These are phyloP conservation scores for Podospora conica DNA, from an alignment of 495 filamentous ascomycete species.

Conservation along the genomic window DNA sequence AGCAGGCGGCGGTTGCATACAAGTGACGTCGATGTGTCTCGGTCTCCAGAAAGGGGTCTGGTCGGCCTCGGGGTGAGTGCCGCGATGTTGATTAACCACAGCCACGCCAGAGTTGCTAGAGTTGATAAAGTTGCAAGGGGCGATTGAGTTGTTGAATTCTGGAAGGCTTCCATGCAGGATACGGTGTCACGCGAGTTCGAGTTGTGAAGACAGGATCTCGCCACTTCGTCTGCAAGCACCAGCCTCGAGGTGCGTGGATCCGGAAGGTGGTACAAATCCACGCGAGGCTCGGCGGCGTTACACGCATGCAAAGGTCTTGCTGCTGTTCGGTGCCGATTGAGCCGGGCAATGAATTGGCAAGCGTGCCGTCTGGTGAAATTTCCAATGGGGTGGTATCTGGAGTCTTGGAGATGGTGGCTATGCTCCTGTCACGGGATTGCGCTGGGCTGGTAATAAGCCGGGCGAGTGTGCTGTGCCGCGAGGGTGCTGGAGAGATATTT, in stretches of 20 bases:
- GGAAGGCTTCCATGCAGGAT: constrained; percentile 5
- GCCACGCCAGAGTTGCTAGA: neutral
- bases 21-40: neutral
- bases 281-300: neutral
- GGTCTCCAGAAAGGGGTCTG: neutral
- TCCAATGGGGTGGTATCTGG: too few species aligned
- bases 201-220: neutral
- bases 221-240: neutral
- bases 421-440: neutral
- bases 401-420: neutral
- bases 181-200: neutral
- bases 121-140: neutral
- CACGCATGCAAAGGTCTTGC: neutral
- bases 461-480: neutral
- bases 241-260: neutral
- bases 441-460: neutral
- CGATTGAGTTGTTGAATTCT: neutral
- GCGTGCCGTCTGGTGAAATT: too few species aligned
- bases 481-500: neutral
- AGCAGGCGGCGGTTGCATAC: neutral
- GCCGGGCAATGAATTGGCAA: neutral
- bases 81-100: neutral
- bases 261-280: neutral
- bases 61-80: neutral
- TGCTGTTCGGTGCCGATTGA: neutral